Percentiles rank a stretch among this genome's conserved stretches.
phyloP scores from a whole-genome alignment of 805 yeast genomes.

The Zygosaccharomyces kombuchaensis region DNA sequence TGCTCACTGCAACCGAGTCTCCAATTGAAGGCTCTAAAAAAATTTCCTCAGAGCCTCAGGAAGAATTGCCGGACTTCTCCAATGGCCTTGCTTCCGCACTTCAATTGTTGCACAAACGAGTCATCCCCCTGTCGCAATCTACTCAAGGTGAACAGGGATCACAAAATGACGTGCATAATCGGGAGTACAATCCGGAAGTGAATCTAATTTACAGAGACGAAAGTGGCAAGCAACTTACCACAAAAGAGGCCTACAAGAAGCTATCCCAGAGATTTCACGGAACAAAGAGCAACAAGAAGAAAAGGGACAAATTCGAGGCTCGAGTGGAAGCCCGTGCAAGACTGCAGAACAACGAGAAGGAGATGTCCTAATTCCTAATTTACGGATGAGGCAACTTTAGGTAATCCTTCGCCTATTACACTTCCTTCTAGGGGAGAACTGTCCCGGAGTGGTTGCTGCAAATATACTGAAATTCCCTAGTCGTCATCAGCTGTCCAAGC shows the following conservation, averaged over 20 bases:
- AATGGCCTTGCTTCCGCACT: slow-evolving; percentile 32
- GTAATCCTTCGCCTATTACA: neutral
- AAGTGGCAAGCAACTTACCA: slow-evolving; percentile 51
- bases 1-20: neutral
- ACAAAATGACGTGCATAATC: slow-evolving; percentile 2
- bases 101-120: slow-evolving; percentile 20
- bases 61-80: slow-evolving; percentile 20
- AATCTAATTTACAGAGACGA: slow-evolving; percentile 59
- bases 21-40: neutral
- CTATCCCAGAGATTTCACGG: slow-evolving; percentile 81
- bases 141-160: neutral
- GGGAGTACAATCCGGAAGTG: slow-evolving; percentile 42
- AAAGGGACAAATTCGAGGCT: slow-evolving; percentile 22
- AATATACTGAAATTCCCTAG: neutral
- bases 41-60: no score
- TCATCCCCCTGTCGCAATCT: slow-evolving; percentile 10
- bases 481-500: neutral
- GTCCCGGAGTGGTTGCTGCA: neutral
- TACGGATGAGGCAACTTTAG: neutral
- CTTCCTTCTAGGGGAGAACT: neutral
- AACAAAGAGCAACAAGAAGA: slow-evolving; percentile 30
- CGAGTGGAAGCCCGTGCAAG: slow-evolving; percentile 23
- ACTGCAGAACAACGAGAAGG: neutral
- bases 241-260: slow-evolving; percentile 72
- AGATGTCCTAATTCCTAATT: neutral